Conservation (phyloP, 148 eudicot genomes). For the Camellia japonica region DNA sequence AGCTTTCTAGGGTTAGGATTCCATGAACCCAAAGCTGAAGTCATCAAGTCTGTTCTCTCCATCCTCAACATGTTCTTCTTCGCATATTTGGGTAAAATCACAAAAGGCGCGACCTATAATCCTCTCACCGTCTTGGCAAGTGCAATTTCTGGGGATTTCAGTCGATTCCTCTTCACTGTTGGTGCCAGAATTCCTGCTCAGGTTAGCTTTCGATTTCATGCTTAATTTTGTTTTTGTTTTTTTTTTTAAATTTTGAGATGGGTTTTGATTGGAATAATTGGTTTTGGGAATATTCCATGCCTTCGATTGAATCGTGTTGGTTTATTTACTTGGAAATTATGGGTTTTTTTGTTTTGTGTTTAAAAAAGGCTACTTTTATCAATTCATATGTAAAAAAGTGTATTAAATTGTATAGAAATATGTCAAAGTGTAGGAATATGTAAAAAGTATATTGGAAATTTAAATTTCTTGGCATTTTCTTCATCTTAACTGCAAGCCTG, state of each 20-base stretch:
- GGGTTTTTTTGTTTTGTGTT: no score
- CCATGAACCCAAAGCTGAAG: constrained; percentile 40
- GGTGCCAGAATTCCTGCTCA: constrained; percentile 88
- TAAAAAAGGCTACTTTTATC: no score
- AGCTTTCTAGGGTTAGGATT: constrained; percentile 41
- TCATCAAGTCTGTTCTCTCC: constrained; percentile 35
- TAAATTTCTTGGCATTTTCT: no score
- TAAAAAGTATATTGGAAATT: no score
- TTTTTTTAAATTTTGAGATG: neutral
- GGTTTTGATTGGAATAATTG: constrained; percentile 41
- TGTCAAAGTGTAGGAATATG: no score
- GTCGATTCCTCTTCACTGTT: constrained; percentile 52
- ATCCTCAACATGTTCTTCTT: constrained; percentile 59
- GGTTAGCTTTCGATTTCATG: constrained; percentile 32
- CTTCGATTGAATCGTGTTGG: no score
- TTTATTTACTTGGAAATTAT: no score
- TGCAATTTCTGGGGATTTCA: constrained; percentile 68
- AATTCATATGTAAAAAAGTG: no score
- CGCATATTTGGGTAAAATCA: constrained; percentile 43
- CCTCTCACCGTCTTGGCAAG: constrained; percentile 57
- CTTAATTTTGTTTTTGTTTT: neutral
- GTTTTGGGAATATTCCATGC: no score
- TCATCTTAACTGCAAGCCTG: no score
- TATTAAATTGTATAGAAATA: no score
- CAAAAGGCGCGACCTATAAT: constrained; percentile 66